phyloP scores from a whole-genome alignment of 2,329 filamentous ascomycete genomes.

The Cladosporium colombiae region DNA sequence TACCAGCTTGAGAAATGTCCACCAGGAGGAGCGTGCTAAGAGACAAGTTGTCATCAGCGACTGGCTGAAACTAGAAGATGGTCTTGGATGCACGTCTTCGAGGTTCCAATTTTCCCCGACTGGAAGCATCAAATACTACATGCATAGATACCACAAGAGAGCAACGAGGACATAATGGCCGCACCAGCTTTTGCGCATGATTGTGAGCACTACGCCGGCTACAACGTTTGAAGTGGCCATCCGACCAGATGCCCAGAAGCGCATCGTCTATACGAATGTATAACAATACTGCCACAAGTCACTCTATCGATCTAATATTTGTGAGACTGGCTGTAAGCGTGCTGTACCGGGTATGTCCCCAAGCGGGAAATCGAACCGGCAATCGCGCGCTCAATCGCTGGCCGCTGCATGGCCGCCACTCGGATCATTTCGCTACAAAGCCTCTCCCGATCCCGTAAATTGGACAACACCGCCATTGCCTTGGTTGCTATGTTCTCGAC shows the following conservation, averaged over 20 bases:
- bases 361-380: slow-evolving; percentile 8
- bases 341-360: not conserved
- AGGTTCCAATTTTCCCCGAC: not conserved
- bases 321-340: not conserved
- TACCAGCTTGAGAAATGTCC: not conserved
- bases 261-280: not conserved
- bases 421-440: slow-evolving; percentile 8
- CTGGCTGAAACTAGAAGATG: not conserved
- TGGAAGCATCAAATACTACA: not conserved
- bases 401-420: not conserved
- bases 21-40: not conserved
- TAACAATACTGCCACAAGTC: not conserved
- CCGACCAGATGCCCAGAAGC: not conserved
- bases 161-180: not conserved
- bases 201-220: not conserved
- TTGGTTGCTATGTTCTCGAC: not conserved
- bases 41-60: not conserved
- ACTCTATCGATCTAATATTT: not conserved
- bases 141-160: not conserved
- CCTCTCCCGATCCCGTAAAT: not conserved
- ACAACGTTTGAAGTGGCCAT: not conserved
- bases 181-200: not conserved
- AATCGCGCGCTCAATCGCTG: not conserved
- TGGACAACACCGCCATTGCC: not conserved
- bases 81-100: not conserved